Base-by-base conservation (phyloP, 257 asterid species). In the Solanum chiquidenum region DNA sequence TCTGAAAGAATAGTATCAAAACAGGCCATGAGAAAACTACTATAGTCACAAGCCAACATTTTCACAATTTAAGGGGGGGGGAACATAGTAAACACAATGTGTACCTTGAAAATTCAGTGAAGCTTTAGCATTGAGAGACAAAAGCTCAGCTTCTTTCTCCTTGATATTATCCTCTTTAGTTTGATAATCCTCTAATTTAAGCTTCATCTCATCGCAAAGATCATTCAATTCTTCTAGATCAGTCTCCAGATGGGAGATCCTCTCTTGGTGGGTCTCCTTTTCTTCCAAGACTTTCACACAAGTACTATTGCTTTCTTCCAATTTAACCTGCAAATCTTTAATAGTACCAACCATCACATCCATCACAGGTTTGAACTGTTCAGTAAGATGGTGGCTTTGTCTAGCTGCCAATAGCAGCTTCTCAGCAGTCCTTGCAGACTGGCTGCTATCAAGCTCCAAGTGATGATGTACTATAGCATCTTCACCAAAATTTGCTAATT, bases 111-210 rank as follows among this genome's bases (percentile, higher is more conserved):
- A 72, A 90, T 91, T 91, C 71, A 89, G 89, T 25, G 89, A 87
- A 82, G 96, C 91, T 62, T 89, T 87, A 84, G 88, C 72, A 40
- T 73, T 64, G 21, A 84, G 84, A 74, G 91, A 85, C 76, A 94
- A 91, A 88, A 94, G 89, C 72, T 95, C 96, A 74, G 88, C 92
- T 88, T 92, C 97, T 91, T 92, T 91, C 90, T 91, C 92, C 90
- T 83, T 92, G 87, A 90, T 88, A 18, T 18, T 80, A 88, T 93
- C 92, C 88, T 90, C 94, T 89, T 90, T 92, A 71, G 68, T 92
- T 89, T 88, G 89, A 88, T 88, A 93, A 89, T 91, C 92, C 71
- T 93, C 98, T 42, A 92, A 80, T 87, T 91, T 89, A 86, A 88
- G 64, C 88, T 83, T 89, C 93, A 92, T 89, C 84, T 92, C 94